Conservation (phyloP, 371 early-diverging fungal species). For the Mortierella sp. region DNA sequence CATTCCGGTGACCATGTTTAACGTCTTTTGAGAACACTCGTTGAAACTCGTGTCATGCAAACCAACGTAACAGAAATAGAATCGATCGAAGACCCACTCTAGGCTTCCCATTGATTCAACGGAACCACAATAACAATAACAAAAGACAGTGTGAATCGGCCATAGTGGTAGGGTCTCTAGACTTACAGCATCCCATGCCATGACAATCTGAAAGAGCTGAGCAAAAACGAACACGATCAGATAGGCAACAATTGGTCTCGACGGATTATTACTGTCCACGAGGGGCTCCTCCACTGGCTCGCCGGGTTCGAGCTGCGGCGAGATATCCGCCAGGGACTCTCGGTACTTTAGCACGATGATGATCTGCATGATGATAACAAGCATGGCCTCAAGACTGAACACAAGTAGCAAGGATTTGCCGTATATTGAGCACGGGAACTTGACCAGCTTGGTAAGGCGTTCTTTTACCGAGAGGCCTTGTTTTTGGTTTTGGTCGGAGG, state of each 20-base stretch:
- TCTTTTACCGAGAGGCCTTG: conserved; percentile 14
- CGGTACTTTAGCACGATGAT: conserved; percentile 70
- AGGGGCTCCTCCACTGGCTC: conserved; percentile 7
- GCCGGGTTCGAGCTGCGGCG: background rate
- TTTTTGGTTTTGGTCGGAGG: background rate
- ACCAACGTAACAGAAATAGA: too few species aligned
- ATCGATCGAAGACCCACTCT: too few species aligned
- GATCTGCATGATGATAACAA: conserved; percentile 75
- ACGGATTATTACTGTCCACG: conserved; percentile 22
- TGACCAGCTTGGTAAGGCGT: conserved; percentile 17
- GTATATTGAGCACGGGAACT: conserved; percentile 52
- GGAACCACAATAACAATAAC: too few species aligned
- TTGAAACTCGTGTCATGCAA: too few species aligned
- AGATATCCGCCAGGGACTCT: too few species aligned
- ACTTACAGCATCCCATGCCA: conserved; percentile 86
- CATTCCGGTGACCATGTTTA: too few species aligned
- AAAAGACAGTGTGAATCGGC: too few species aligned
- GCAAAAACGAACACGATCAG: conserved; percentile 80
- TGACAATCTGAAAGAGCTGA: conserved; percentile 76
- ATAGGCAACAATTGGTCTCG: conserved; percentile 72
- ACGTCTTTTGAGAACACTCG: too few species aligned
- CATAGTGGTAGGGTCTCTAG: background rate
- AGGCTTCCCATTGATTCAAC: too few species aligned
- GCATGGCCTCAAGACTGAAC: conserved; percentile 68
- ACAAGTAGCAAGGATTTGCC: conserved; percentile 59